A percentile compares a stretch with the other conserved stretches of the same genome.
These are phyloP conservation scores for Pterocarpus santalinus DNA, from an alignment of 306 rosid genomes.

Conservation along the genomic window DNA sequence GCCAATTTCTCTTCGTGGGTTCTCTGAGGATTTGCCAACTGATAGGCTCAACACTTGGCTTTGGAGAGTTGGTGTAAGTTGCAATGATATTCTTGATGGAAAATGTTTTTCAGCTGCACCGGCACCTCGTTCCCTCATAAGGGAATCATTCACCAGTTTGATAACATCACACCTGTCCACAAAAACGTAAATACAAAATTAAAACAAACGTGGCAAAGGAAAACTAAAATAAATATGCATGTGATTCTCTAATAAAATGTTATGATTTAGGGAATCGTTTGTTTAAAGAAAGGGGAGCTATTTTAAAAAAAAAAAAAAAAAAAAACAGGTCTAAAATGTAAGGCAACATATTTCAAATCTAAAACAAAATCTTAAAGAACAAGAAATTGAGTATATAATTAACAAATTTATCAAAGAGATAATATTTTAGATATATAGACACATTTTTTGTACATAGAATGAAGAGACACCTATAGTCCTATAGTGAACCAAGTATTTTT, in stretches of 20 bases:
- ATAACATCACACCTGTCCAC: conserved; percentile 70
- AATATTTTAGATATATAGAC: neutral
- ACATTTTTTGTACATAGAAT: neutral
- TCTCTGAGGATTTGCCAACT: conserved; percentile 85
- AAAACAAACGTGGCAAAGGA: neutral
- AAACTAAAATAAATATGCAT: neutral
- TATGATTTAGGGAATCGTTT: neutral
- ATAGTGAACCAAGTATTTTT: too few species aligned
- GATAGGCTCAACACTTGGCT: conserved; percentile 73
- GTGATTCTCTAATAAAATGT: neutral
- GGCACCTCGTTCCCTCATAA: conserved; percentile 67
- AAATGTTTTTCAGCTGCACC: conserved; percentile 80
- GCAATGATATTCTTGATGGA: conserved; percentile 81
- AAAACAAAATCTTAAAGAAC: neutral
- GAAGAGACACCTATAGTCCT: too few species aligned
- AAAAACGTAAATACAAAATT: neutral
- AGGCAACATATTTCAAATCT: neutral
- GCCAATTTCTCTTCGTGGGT: conserved; percentile 75
- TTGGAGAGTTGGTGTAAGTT: conserved; percentile 79
- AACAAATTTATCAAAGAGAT: neutral
- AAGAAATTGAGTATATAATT: neutral
- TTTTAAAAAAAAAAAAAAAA: neutral
- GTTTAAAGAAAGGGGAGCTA: neutral
- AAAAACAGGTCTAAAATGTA: neutral
- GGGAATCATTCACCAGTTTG: conserved; percentile 72